Evolutionary conservation across 2,329 filamentous ascomycete genomes (phyloP).

Genomic region (Emericellopsis atlantica): DNA sequence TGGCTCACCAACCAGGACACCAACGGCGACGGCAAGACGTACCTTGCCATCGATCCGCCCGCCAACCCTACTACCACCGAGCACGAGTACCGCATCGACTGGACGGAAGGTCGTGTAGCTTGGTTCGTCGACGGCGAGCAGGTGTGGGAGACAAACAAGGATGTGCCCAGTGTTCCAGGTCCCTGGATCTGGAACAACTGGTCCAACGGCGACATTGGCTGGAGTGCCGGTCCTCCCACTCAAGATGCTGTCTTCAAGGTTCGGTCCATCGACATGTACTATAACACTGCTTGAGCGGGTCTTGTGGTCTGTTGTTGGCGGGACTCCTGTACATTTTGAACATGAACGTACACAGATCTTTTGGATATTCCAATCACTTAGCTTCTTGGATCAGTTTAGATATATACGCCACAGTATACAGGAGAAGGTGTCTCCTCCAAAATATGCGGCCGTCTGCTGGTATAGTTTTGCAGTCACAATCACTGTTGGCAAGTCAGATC

Average conservation of each 20-base stretch:
- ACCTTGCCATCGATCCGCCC: slow-evolving; percentile 2
- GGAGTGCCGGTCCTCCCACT: slow-evolving; percentile 14
- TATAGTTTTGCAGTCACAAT: too few species aligned
- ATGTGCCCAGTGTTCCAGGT: slow-evolving; percentile 11
- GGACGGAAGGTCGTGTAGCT: slow-evolving; percentile 10
- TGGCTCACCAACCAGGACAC: slow-evolving; percentile 18
- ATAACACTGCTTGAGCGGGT: slow-evolving; percentile 7
- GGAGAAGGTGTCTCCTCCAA: too few species aligned
- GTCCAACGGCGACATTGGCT: slow-evolving; percentile 15
- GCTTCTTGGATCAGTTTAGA: too few species aligned
- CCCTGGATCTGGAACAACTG: slow-evolving; percentile 19
- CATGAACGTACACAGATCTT: too few species aligned
- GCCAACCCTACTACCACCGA: slow-evolving; percentile 12
- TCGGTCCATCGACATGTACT: slow-evolving; percentile 16
- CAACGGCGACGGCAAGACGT: slow-evolving; percentile 4
- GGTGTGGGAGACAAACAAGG: slow-evolving; percentile 11
- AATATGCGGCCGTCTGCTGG: too few species aligned
- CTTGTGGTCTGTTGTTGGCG: too few species aligned
- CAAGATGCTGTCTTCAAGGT: slow-evolving; percentile 15
- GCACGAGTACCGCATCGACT: slow-evolving; percentile 18
- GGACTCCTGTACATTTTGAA: too few species aligned
- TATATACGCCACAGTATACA: too few species aligned
- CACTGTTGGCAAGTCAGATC: too few species aligned
- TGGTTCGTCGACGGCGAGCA: slow-evolving; percentile 14
- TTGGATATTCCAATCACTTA: too few species aligned